Percentiles rank a stretch among this genome's conserved stretches.
Conservation (phyloP, 1,284 basidiomycete species). For the Apiotrichum veenhuisii region DNA sequence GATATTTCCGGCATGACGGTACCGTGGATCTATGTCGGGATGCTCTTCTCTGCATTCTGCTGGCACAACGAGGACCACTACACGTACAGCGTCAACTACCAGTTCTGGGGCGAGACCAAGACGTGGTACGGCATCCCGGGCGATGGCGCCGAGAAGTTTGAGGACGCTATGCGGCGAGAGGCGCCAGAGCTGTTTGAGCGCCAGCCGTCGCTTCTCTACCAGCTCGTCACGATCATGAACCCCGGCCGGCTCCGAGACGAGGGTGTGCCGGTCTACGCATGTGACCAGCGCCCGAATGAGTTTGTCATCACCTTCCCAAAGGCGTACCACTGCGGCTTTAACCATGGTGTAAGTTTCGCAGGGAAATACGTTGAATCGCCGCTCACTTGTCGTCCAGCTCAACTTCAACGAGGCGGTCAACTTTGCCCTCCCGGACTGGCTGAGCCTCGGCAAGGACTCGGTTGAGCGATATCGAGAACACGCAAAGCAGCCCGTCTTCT, state of each 20-base stretch:
- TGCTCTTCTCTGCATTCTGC: slow-evolving; percentile 98
- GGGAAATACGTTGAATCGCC: too few species aligned
- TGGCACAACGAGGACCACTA: slow-evolving; percentile 99
- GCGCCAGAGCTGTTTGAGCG: slow-evolving; percentile 99
- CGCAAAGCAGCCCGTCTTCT: slow-evolving; percentile 91
- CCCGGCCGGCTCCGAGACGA: slow-evolving; percentile 79
- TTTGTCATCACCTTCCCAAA: slow-evolving; percentile 98
- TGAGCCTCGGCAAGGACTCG: slow-evolving; percentile 79
- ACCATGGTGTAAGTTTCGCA: slow-evolving; percentile 73
- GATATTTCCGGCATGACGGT: slow-evolving; percentile 99
- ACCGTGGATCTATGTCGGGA: slow-evolving; percentile 99
- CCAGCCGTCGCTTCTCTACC: slow-evolving; percentile 93
- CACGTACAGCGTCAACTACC: slow-evolving; percentile 92
- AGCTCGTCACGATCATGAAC: slow-evolving; percentile 97
- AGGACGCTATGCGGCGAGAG: slow-evolving; percentile 88
- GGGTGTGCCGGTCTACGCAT: slow-evolving; percentile 89
- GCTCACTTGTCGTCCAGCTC: slow-evolving; percentile 58
- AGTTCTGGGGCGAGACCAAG: slow-evolving; percentile 99
- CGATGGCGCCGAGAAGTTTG: slow-evolving; percentile 89
- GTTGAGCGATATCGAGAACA: slow-evolving; percentile 84
- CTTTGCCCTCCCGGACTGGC: slow-evolving; percentile 96
- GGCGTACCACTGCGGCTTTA: slow-evolving; percentile 98
- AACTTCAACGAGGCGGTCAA: slow-evolving; percentile 99
- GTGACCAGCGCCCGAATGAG: slow-evolving; percentile 95
- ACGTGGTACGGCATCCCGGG: slow-evolving; percentile 99